phyloP scores from a whole-genome alignment of 1,284 basidiomycete genomes.

The Cryptococcus sp. region DNA sequence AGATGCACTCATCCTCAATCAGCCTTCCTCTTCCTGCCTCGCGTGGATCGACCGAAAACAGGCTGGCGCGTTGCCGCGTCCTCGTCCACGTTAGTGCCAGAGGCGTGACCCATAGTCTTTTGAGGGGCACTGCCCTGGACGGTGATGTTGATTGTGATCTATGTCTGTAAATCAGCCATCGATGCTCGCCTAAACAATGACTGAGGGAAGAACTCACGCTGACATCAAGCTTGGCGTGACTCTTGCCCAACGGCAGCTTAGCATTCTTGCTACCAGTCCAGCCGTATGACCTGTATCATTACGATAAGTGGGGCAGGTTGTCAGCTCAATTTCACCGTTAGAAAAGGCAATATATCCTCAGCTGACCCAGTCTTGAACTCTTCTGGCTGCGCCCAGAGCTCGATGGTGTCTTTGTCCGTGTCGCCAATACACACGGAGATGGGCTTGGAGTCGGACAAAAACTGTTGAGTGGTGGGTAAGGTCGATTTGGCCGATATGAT shows the following conservation, averaged over 20 bases:
- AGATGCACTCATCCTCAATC: too few species aligned
- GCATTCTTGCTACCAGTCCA: constrained; percentile 21
- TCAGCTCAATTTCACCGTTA: background rate
- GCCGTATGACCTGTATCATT: constrained; percentile 17
- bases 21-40: too few species aligned
- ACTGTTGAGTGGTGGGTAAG: background rate
- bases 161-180: too few species aligned
- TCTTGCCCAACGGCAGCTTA: constrained; percentile 3
- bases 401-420: background rate
- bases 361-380: constrained; percentile 21
- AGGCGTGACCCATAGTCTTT: too few species aligned
- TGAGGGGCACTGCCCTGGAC: background rate
- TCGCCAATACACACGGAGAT: constrained; percentile 13
- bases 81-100: too few species aligned
- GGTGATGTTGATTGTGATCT: background rate
- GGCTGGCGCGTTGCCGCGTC: too few species aligned
- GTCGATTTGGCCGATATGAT: background rate
- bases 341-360: background rate
- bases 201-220: constrained; percentile 5
- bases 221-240: constrained; percentile 14
- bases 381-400: constrained; percentile 12
- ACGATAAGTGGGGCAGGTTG: background rate
- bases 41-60: too few species aligned
- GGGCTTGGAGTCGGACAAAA: background rate
- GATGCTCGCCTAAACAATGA: background rate